phyloP scores from a whole-genome alignment of 805 yeast genomes.

The Saturnispora serradocipensis region DNA sequence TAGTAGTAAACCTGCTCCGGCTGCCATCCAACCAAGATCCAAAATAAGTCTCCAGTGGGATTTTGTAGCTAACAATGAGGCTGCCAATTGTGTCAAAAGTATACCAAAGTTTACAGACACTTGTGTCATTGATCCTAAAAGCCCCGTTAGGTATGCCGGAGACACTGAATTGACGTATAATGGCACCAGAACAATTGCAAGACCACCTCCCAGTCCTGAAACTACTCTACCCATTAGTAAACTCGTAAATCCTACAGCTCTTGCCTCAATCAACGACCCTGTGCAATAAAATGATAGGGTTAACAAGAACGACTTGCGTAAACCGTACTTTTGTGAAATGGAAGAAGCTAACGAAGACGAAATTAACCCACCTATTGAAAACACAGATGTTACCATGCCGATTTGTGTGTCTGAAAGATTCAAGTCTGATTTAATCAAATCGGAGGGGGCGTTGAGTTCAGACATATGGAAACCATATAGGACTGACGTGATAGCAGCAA shows the following conservation, averaged over 20 bases:
- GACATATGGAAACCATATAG: slow-evolving; percentile 96
- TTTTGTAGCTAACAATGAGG: slow-evolving; percentile 57
- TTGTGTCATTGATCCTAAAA: slow-evolving; percentile 85
- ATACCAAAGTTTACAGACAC: slow-evolving; percentile 82
- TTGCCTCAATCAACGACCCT: slow-evolving; percentile 57
- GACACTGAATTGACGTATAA: slow-evolving; percentile 72
- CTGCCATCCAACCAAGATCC: slow-evolving; percentile 49
- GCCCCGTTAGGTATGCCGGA: slow-evolving; percentile 60
- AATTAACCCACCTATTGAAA: slow-evolving; percentile 74
- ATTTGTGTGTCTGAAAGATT: slow-evolving; percentile 35
- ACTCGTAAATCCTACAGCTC: slow-evolving; percentile 32
- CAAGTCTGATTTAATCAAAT: slow-evolving; percentile 32
- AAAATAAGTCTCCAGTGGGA: slow-evolving; percentile 67
- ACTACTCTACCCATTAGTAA: slow-evolving; percentile 63
- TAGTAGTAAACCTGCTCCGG: slow-evolving; percentile 37
- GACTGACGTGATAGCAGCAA: slow-evolving; percentile 67
- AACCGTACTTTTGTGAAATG: slow-evolving; percentile 57
- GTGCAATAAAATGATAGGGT: slow-evolving; percentile 44
- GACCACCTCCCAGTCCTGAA: slow-evolving; percentile 83
- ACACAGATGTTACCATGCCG: slow-evolving; percentile 70
- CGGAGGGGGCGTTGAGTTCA: slow-evolving; percentile 85
- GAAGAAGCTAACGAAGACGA: slow-evolving; percentile 65
- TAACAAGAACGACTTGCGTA: slow-evolving; percentile 42
- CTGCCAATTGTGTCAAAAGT: slow-evolving; percentile 65
- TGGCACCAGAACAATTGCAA: slow-evolving; percentile 78